Evolutionary conservation across 805 yeast species (phyloP).

Genomic region (Saccharomyces kudriavzevii): DNA sequence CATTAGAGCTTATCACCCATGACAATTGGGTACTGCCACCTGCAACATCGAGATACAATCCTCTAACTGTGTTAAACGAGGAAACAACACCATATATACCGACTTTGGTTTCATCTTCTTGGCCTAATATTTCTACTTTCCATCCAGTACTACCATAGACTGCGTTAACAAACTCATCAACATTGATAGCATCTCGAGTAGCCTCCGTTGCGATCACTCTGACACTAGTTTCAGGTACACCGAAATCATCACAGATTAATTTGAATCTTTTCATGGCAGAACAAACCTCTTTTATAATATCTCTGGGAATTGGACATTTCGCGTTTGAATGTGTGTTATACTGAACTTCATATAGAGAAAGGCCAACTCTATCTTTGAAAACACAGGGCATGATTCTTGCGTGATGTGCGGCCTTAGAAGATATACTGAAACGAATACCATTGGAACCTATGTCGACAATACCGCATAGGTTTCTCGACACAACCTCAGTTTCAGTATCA

Average conservation of each 20-base stretch:
- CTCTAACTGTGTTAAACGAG: slow-evolving; percentile 57
- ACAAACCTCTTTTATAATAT: slow-evolving; percentile 50
- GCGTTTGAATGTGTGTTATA: slow-evolving; percentile 33
- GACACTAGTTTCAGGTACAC: slow-evolving; percentile 54
- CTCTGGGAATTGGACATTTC: slow-evolving; percentile 46
- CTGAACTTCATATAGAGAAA: slow-evolving; percentile 60
- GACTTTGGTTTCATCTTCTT: slow-evolving; percentile 56
- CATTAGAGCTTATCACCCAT: slow-evolving; percentile 55
- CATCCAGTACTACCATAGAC: slow-evolving; percentile 55
- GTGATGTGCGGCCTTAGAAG: slow-evolving; percentile 59
- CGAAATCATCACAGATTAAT: slow-evolving; percentile 65
- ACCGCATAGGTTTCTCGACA: slow-evolving; percentile 51
- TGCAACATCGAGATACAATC: slow-evolving; percentile 65
- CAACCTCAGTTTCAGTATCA: slow-evolving; percentile 43
- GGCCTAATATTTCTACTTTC: slow-evolving; percentile 52
- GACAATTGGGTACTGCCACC: slow-evolving; percentile 64
- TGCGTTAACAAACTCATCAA: slow-evolving; percentile 48
- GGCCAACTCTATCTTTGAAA: slow-evolving; percentile 64
- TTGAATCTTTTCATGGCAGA: slow-evolving; percentile 60
- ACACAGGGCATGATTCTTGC: slow-evolving; percentile 74
- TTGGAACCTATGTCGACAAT: slow-evolving; percentile 74
- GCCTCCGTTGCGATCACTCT: slow-evolving; percentile 70
- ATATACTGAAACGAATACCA: slow-evolving; percentile 64
- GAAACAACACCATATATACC: slow-evolving; percentile 73
- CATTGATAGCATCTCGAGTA: slow-evolving; percentile 59